phyloP scores from a whole-genome alignment of 2,329 filamentous ascomycete genomes.

The Pseudogymnoascus sp. region DNA sequence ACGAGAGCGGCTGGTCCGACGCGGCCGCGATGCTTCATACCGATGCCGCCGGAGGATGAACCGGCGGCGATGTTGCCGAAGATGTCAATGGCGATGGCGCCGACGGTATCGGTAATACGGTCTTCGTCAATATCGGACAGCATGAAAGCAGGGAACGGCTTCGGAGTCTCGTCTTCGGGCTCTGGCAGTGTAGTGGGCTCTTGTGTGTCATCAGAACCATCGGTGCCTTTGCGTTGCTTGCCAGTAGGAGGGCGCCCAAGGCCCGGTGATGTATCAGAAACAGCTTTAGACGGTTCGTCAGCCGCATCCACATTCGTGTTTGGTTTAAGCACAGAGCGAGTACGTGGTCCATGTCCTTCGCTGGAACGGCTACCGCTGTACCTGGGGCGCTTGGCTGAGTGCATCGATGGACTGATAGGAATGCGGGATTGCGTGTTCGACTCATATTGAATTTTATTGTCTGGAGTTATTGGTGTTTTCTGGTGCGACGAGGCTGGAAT shows the following conservation, averaged over 20 bases:
- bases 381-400: slow-evolving; percentile 21
- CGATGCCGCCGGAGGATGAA: slow-evolving; percentile 94
- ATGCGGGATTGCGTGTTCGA: not conserved
- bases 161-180: not conserved
- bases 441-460: not conserved
- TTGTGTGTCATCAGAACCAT: slow-evolving; percentile 17
- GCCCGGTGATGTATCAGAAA: slow-evolving; percentile 17
- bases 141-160: not conserved
- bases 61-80: slow-evolving; percentile 84
- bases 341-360: slow-evolving; percentile 19
- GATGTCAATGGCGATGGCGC: slow-evolving; percentile 84
- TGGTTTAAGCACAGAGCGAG: slow-evolving; percentile 23
- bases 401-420: not conserved
- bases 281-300: slow-evolving; percentile 15
- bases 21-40: slow-evolving; percentile 92
- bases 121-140: slow-evolving; percentile 35
- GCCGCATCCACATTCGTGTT: not conserved
- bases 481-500: not conserved
- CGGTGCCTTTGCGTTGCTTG: slow-evolving; percentile 16
- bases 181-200: not conserved
- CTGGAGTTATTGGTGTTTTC: not conserved
- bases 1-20: slow-evolving; percentile 89
- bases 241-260: slow-evolving; percentile 6
- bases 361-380: slow-evolving; percentile 17
- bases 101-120: slow-evolving; percentile 82